phyloP scores from a whole-genome alignment of 768 basidiomycete genomes.

The Lyophyllum semitale region DNA sequence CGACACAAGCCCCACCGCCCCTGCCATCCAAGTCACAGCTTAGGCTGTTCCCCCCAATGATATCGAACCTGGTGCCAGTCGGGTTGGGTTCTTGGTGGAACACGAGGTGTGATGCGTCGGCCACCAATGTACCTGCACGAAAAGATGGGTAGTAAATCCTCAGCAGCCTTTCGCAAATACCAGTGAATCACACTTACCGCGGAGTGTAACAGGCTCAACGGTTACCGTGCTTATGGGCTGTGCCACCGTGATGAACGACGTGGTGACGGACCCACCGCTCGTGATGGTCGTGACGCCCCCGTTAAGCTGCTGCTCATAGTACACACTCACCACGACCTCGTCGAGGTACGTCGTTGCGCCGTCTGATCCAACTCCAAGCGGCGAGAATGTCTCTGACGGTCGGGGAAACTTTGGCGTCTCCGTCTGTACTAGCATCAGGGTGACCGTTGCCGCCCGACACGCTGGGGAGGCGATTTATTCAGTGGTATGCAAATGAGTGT shows the following conservation, averaged over 20 bases:
- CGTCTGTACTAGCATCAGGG: not conserved
- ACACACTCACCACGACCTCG: conserved; percentile 9
- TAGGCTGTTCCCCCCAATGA: not conserved
- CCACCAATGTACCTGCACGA: conserved; percentile 6
- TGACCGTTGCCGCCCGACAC: conserved; percentile 3
- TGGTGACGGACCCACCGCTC: not conserved
- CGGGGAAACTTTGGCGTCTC: not conserved
- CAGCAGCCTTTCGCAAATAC: not conserved
- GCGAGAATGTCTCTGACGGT: conserved; percentile 5
- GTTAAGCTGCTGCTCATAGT: conserved; percentile 4
- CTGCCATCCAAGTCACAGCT: conserved; percentile 10
- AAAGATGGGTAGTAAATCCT: not conserved
- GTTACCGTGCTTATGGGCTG: conserved; percentile 8
- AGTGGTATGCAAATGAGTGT: not conserved
- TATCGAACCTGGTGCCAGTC: not conserved
- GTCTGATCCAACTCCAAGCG: conserved; percentile 8
- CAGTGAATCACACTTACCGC: not conserved
- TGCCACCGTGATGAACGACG: not conserved
- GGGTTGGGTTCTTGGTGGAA: conserved; percentile 1
- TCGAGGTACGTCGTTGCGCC: conserved; percentile 14
- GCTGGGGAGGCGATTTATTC: not conserved
- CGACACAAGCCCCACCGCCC: conserved; percentile 9
- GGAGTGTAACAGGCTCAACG: not conserved
- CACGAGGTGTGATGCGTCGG: conserved; percentile 14
- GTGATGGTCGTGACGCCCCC: not conserved